Base-by-base conservation (phyloP, 228 moss, liverwort and hornwort genomes). In the Sphagnum magellanicum region DNA sequence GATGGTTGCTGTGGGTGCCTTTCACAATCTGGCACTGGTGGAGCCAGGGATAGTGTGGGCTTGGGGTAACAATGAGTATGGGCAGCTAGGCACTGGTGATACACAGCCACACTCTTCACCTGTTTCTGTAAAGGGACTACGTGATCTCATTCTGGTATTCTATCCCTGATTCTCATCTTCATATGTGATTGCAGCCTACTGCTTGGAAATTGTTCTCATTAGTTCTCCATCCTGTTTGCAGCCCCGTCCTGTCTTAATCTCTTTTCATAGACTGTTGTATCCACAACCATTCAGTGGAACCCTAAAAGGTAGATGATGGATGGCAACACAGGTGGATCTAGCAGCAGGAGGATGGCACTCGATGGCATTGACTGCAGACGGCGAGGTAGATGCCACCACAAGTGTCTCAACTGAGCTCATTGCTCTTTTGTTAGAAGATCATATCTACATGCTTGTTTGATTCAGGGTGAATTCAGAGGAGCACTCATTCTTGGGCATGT, bases 331-430 rank as follows among this genome's bases (percentile, higher is more conserved):
- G 85, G 87, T 87, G 68, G 83, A 78, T 32, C 76, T 87, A 16
- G 87, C 87, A 2, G 83, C 87, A 71, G 87, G 87, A 63, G 87
- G 87, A 49, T 87, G 87, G 87, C 87, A 87, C 74, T 87, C 87
- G 6, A 80, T 87, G 80, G 87, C 83, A 14, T 65, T 87, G 79
- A 87, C 83, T 50, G 79, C 74, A 9, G 67, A 64, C 50, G 83
- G 87, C 55, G 80, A 87, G 83, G 87, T 87, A 46, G 61, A 50
- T 32, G 6, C 16, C 4, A 49, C 11, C 49, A 16, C n/a, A 48
- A 32, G 32, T 32, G 32, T 32, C 32, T 32, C 32, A 32, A 32
- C 32, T 49, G 6, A 6, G 12, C n/a, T 65, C 10, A 14, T 49
- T 65, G 65, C 13, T 6, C 49, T 60, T 14, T 49, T 65, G 15